Evolutionary conservation across 352 stramenopile genomes (phyloP), one percentile per base, ranked within the genome.

Genomic region (Poterioochromonas sp.): DNA sequence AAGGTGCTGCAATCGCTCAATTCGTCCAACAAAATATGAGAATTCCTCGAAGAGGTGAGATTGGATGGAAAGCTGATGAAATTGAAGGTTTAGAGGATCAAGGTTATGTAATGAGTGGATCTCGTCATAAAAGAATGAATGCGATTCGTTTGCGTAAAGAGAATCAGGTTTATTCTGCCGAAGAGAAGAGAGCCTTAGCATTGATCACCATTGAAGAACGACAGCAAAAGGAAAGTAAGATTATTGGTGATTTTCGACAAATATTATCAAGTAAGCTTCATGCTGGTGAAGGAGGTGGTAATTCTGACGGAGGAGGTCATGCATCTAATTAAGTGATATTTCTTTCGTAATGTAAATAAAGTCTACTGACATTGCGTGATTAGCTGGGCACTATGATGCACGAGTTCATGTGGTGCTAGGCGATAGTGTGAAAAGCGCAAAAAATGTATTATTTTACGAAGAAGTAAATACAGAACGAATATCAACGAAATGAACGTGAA

Each of bases 1-100:
- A 97, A 86, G 92, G 92, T 60, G 90, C 88, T 41, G 94, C 94
- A 54, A 96, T 99, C 79, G 94, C 95, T 20, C 90, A 96, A 83
- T 99, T 96, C 81, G 95, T 98, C 32, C 94, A 98, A 85, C 97
- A 98, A 82, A 98, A 98, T 82, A 95, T 98, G 85, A 93, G 95
- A 54, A 98, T 99, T 79, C 95, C 95, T 32, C 91, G 95, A 69
- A 91, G 95, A 86, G 95, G 95, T 83, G 95, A 99, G 87, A 96
- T 99, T 76, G 94, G 94, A 18, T 98, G 93, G 86, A 82, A 83
- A 37, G 92, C 89, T 0, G 87, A 94, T 54, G 93, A 99, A 82
- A 99, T 99, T 82, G 93, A 97, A 80, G 87, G 90, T 18, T 89
- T 97, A 73, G 95, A 99, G 86, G 90, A 89, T 18, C 82, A 93